These are phyloP conservation scores for Euphorbia pulcherrima DNA, from an alignment of 345 rosid species.

Conservation along the genomic window DNA sequence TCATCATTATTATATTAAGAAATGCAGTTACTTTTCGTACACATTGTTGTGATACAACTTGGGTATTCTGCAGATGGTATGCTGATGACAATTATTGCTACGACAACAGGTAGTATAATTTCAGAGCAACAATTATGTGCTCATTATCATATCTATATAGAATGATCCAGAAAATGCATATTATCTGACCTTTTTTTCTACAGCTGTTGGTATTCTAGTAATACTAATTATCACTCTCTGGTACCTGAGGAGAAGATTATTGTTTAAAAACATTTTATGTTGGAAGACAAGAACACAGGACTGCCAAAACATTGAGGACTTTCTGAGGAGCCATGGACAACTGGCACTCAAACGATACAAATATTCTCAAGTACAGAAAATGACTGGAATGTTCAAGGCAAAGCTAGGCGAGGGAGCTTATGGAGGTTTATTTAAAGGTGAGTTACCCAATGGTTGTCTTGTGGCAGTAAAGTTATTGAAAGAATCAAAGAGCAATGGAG, in stretches of 20 bases:
- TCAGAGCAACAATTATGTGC: no score
- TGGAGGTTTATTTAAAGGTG: constrained; percentile 36
- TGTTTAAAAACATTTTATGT: background rate
- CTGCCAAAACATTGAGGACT: background rate
- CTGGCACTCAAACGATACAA: constrained; percentile 8
- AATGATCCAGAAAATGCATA: no score
- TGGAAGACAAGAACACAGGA: background rate
- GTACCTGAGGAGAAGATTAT: background rate
- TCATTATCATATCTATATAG: no score
- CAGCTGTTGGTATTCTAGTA: background rate
- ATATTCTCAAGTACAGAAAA: constrained; percentile 16
- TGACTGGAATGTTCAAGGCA: constrained; percentile 23
- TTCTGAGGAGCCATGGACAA: background rate
- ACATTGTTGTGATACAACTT: no score
- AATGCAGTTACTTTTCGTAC: no score
- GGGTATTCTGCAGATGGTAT: no score
- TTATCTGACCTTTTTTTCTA: no score
- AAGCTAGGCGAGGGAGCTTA: constrained; percentile 41
- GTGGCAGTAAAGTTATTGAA: constrained; percentile 33
- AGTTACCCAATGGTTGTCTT: constrained; percentile 27
- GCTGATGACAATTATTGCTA: no score
- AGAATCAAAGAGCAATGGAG: constrained; percentile 17
- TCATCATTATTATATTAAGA: no score
- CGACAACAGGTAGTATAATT: no score
- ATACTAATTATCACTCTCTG: background rate